A percentile compares a stretch with the other conserved stretches of the same genome.
These are phyloP conservation scores for grape (Vitis vinifera) DNA, from an alignment of 164 flowering plant genomes.

Conservation along the genomic window DNA sequence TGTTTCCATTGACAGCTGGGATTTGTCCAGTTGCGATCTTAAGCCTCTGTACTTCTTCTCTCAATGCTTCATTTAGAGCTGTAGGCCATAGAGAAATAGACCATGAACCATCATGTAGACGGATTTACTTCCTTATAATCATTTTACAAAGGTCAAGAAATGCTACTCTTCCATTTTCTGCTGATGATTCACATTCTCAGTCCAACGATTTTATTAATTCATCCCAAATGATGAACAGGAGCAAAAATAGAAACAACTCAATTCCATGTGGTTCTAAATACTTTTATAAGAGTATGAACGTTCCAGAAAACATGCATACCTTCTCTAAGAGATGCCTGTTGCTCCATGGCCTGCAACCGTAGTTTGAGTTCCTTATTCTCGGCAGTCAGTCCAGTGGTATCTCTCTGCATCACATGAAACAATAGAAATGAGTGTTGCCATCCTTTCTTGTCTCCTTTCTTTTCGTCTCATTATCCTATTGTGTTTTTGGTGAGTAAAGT, in stretches of 20 bases:
- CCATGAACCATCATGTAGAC: no score
- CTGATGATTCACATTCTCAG: no score
- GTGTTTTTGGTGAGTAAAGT: background rate
- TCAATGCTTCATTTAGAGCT: conserved; percentile 81
- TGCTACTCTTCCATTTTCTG: no score
- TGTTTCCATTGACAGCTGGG: conserved; percentile 42
- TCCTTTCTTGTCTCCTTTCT: background rate
- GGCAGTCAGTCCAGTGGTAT: conserved; percentile 68
- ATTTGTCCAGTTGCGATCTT: conserved; percentile 70
- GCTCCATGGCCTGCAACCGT: conserved; percentile 90
- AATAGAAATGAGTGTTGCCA: background rate
- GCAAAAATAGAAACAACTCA: no score
- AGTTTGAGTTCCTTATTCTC: conserved; percentile 93
- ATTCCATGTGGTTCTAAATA: no score
- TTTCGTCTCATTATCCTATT: background rate
- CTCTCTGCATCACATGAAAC: conserved; percentile 67
- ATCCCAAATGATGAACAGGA: background rate
- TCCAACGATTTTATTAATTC: no score
- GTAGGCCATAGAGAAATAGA: conserved; percentile 14
- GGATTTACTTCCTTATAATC: no score
- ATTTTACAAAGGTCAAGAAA: no score
- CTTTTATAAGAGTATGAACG: background rate
- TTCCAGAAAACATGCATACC: conserved; percentile 44
- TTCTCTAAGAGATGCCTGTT: conserved; percentile 93
- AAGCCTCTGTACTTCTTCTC: conserved; percentile 79